A percentile compares a stretch with the other conserved stretches of the same genome.
phyloP scores from a whole-genome alignment of 352 stramenopile species.

The Pythium scleroteichum region DNA sequence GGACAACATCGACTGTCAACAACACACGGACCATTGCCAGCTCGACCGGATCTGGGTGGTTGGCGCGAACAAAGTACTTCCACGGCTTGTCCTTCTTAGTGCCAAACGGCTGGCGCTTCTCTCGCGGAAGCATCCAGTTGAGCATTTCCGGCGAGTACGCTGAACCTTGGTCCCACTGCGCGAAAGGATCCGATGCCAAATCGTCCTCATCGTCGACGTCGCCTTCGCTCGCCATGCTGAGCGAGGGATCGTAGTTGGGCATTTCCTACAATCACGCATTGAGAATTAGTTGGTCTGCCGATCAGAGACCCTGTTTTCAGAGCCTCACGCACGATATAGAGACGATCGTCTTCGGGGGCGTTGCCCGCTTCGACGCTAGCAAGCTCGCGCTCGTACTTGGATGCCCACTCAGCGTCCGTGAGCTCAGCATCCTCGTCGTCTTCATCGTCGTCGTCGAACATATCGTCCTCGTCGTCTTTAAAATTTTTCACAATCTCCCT shows the following conservation, averaged over 20 bases:
- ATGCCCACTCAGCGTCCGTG: slow-evolving; percentile 56
- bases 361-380: slow-evolving; percentile 48
- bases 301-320: neutral
- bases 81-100: slow-evolving; percentile 68
- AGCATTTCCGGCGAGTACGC: slow-evolving; percentile 78
- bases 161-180: slow-evolving; percentile 51
- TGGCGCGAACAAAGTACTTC: slow-evolving; percentile 78
- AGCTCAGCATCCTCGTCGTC: slow-evolving; percentile 47
- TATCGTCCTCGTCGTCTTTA: slow-evolving; percentile 20
- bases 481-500: slow-evolving; percentile 19
- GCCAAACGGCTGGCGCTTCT: slow-evolving; percentile 59
- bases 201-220: slow-evolving; percentile 38
- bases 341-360: slow-evolving; percentile 61
- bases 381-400: slow-evolving; percentile 68
- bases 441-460: slow-evolving; percentile 37
- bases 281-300: neutral
- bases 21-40: slow-evolving; percentile 61
- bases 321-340: slow-evolving; percentile 53
- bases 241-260: slow-evolving; percentile 61
- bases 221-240: slow-evolving; percentile 53
- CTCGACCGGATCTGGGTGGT: slow-evolving; percentile 76
- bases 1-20: no score
- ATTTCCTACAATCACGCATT: slow-evolving; percentile 41
- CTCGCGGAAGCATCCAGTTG: slow-evolving; percentile 77
- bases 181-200: slow-evolving; percentile 42